A percentile compares a stretch with the other conserved stretches of the same genome.
Conservation (phyloP, 495 filamentous ascomycete genomes). For the Daldinia childiae region DNA sequence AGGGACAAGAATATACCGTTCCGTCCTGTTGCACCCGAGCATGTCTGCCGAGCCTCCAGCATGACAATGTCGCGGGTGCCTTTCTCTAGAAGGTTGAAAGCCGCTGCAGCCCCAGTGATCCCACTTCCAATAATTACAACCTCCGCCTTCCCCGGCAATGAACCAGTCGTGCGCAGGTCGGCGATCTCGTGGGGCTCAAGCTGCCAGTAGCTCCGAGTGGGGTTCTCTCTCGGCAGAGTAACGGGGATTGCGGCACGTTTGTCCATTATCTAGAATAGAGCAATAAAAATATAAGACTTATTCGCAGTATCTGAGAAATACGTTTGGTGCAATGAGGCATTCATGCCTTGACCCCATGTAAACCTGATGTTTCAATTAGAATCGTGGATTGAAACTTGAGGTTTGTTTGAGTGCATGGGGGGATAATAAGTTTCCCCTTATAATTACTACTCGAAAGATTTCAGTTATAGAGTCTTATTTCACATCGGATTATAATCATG, state of each 20-base stretch:
- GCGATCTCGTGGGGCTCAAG: constrained; percentile 66
- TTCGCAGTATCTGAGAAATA: background rate
- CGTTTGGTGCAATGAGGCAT: background rate
- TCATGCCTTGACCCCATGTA: background rate
- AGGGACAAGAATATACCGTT: constrained; percentile 55
- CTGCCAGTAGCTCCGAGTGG: constrained; percentile 78
- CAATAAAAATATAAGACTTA: background rate
- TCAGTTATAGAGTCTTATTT: background rate
- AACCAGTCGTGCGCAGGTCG: constrained; percentile 58
- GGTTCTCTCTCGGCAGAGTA: constrained; percentile 63
- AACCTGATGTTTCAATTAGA: background rate
- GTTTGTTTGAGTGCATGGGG: background rate
- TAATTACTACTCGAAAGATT: background rate
- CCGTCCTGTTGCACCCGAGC: constrained; percentile 68
- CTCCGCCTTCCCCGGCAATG: constrained; percentile 60
- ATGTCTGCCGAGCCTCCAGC: constrained; percentile 67
- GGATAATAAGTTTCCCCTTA: background rate
- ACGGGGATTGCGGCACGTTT: constrained; percentile 56
- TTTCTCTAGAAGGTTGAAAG: constrained; percentile 63
- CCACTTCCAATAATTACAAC: constrained; percentile 75
- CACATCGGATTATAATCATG: constrained; percentile 25
- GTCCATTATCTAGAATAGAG: constrained; percentile 49
- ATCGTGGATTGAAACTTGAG: background rate
- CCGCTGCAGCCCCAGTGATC: constrained; percentile 70
- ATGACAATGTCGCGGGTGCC: constrained; percentile 55